These are phyloP conservation scores for Coprinopsis strossmayeri DNA, from an alignment of 768 basidiomycete genomes.

Conservation along the genomic window DNA sequence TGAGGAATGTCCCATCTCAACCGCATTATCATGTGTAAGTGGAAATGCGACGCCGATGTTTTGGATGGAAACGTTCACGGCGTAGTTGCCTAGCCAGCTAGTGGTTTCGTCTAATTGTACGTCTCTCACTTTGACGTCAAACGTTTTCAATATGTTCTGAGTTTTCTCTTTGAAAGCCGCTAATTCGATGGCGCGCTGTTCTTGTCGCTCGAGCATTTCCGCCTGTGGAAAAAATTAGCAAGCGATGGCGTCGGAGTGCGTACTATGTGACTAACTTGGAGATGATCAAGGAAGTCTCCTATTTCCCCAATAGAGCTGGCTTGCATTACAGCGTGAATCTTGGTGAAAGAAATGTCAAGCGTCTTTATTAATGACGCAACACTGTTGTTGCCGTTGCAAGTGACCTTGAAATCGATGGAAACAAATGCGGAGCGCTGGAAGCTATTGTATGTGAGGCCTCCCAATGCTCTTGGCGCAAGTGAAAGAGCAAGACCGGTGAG, in stretches of 20 bases:
- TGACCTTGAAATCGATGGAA: constrained; percentile 61
- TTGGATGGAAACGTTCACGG: constrained; percentile 46
- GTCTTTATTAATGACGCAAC: constrained; percentile 19
- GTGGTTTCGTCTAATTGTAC: constrained; percentile 26
- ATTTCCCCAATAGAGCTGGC: constrained; percentile 88
- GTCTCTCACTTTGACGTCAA: constrained; percentile 57
- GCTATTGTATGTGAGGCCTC: constrained; percentile 41
- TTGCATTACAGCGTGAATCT: constrained; percentile 91
- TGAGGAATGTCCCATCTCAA: constrained; percentile 34
- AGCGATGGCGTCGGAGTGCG: constrained; percentile 2
- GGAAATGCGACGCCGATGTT: constrained; percentile 92
- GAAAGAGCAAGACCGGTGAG: constrained; percentile 80
- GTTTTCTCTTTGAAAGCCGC: constrained; percentile 82
- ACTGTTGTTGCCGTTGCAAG: constrained; percentile 23
- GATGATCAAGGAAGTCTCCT: constrained; percentile 81
- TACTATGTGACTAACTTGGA: constrained; percentile 48
- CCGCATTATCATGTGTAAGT: constrained; percentile 53
- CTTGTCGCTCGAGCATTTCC: constrained; percentile 68
- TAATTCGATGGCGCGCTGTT: constrained; percentile 71
- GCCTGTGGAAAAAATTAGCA: constrained; percentile 32
- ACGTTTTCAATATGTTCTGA: constrained; percentile 62
- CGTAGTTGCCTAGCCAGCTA: constrained; percentile 52
- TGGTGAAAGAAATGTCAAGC: constrained; percentile 55
- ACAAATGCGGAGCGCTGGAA: constrained; percentile 78
- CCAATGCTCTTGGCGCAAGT: constrained; percentile 53